These are phyloP conservation scores for Achlya hypogyna DNA, from an alignment of 352 stramenopile species.

Conservation along the genomic window DNA sequence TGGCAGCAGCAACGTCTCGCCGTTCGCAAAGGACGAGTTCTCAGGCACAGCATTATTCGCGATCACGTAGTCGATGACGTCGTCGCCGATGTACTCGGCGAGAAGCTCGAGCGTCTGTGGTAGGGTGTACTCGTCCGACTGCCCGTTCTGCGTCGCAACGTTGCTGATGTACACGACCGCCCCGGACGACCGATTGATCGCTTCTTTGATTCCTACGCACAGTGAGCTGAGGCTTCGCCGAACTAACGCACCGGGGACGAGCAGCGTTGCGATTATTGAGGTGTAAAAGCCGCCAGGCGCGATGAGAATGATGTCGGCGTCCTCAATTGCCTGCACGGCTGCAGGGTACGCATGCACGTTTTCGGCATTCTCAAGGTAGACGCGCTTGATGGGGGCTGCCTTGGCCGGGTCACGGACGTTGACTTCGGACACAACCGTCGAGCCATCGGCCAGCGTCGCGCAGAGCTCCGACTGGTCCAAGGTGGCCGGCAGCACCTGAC, in stretches of 20 bases:
- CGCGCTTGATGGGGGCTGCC: slow-evolving; percentile 67
- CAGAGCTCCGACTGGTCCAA: slow-evolving; percentile 75
- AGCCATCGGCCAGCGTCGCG: slow-evolving; percentile 61
- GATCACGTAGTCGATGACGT: slow-evolving; percentile 80
- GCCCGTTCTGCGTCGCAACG: slow-evolving; percentile 70
- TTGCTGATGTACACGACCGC: slow-evolving; percentile 83
- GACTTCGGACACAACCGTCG: slow-evolving; percentile 66
- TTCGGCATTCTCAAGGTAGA: slow-evolving; percentile 60
- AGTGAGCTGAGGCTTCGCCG: background rate
- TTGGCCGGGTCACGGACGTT: slow-evolving; percentile 65
- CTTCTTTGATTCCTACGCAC: slow-evolving; percentile 46
- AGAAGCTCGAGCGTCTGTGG: slow-evolving; percentile 56
- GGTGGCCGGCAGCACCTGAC: slow-evolving; percentile 70
- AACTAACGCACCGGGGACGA: slow-evolving; percentile 42
- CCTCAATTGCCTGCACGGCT: slow-evolving; percentile 70
- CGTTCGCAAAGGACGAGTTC: slow-evolving; percentile 54
- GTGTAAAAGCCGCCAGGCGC: slow-evolving; percentile 79
- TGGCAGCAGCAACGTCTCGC: slow-evolving; percentile 60
- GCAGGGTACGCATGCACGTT: slow-evolving; percentile 61
- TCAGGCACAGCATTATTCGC: slow-evolving; percentile 64
- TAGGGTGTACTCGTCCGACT: slow-evolving; percentile 73
- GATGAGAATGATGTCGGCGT: slow-evolving; percentile 78
- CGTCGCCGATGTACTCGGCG: slow-evolving; percentile 52
- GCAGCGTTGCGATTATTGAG: slow-evolving; percentile 70
- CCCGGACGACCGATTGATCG: slow-evolving; percentile 51